A percentile compares a stretch with the other conserved stretches of the same genome.
phyloP scores from a whole-genome alignment of 2,329 filamentous ascomycete species.

The Aspergillus tubingensis region DNA sequence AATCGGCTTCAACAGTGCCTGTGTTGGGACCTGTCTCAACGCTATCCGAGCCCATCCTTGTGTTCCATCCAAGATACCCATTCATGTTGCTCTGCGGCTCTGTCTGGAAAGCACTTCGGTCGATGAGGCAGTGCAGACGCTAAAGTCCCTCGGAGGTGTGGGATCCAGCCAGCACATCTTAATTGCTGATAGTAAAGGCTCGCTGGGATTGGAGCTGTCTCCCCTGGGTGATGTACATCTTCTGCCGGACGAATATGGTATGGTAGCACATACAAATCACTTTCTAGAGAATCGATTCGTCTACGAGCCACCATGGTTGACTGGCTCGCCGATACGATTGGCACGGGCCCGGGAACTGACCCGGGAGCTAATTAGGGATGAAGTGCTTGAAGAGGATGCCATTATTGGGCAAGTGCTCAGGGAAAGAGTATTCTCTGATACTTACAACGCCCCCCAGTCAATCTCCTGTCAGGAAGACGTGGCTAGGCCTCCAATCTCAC shows the following conservation, averaged over 20 bases:
- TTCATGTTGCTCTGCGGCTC: slow-evolving; percentile 62
- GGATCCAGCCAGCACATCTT: slow-evolving; percentile 59
- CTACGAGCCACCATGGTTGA: slow-evolving; percentile 35
- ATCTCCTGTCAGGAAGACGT: slow-evolving; percentile 40
- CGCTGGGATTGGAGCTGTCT: slow-evolving; percentile 32
- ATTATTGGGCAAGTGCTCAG: slow-evolving; percentile 30
- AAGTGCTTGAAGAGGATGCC: slow-evolving; percentile 21
- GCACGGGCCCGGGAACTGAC: slow-evolving; percentile 29
- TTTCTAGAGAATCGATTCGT: slow-evolving; percentile 40
- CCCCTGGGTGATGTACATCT: slow-evolving; percentile 38
- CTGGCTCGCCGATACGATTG: slow-evolving; percentile 37
- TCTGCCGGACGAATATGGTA: slow-evolving; percentile 32
- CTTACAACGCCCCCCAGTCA: slow-evolving; percentile 36
- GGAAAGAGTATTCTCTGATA: slow-evolving; percentile 39
- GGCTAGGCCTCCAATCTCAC: slow-evolving; percentile 26
- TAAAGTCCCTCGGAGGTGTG: slow-evolving; percentile 53
- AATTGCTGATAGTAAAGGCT: slow-evolving; percentile 48
- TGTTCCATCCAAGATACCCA: slow-evolving; percentile 54
- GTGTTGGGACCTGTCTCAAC: slow-evolving; percentile 63
- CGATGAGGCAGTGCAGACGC: slow-evolving; percentile 47
- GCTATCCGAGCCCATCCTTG: slow-evolving; percentile 62
- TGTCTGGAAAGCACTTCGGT: slow-evolving; percentile 56
- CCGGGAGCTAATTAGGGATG: slow-evolving; percentile 23
- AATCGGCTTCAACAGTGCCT: slow-evolving; percentile 62
- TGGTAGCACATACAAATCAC: slow-evolving; percentile 51